phyloP scores from a whole-genome alignment of 305 asterid species.

The Plantago lanceolata region DNA sequence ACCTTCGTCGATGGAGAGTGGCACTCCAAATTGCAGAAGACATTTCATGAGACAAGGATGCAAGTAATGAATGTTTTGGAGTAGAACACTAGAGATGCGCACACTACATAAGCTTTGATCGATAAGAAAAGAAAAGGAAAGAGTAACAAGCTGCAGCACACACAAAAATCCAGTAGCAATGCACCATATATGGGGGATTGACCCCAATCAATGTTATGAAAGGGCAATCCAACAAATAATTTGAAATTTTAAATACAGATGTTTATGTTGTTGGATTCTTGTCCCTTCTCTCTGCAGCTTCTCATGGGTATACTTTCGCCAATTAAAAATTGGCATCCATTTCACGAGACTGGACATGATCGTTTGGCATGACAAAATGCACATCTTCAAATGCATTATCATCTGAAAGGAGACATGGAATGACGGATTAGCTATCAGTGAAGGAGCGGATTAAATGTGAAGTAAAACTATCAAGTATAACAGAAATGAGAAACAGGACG shows the following conservation, averaged over 20 bases:
- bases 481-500: background rate
- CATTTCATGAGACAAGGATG: too few relatives aligned
- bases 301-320: constrained; percentile 31
- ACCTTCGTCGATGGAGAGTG: too few relatives aligned
- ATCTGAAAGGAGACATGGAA: constrained; percentile 34
- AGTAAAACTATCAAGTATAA: background rate
- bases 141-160: constrained; percentile 1
- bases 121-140: background rate
- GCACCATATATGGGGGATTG: background rate
- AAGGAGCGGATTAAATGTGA: background rate
- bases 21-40: too few relatives aligned
- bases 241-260: background rate
- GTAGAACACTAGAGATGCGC: too few relatives aligned
- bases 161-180: background rate
- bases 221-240: constrained; percentile 17
- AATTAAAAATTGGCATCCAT: constrained; percentile 43
- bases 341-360: constrained; percentile 52
- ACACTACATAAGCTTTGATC: too few relatives aligned
- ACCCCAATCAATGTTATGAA: constrained; percentile 7
- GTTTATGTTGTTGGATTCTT: constrained; percentile 1
- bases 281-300: constrained; percentile 22
- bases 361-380: constrained; percentile 49
- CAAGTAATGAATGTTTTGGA: too few relatives aligned
- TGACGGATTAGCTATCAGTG: background rate
- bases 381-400: constrained; percentile 74